These are phyloP conservation scores for Saccharomyces hybrid DNA, from an alignment of 1,139 yeast species.

Conservation along the genomic window DNA sequence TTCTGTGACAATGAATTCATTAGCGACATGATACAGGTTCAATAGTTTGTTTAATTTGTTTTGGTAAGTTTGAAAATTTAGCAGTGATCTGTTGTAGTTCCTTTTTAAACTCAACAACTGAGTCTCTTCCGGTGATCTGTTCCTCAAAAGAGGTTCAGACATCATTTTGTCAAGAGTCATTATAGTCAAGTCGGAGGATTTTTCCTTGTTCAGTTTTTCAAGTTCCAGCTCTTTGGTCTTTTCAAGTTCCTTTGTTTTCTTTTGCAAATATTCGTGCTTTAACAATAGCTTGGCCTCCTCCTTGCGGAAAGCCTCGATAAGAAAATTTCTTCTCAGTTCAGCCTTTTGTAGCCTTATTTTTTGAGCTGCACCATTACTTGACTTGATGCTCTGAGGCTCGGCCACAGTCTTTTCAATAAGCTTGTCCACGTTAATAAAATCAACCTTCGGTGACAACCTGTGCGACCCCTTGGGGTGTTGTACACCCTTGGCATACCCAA, in stretches of 20 bases:
- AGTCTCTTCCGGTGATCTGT: constrained; percentile 61
- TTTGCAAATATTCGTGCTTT: constrained; percentile 34
- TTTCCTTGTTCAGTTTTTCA: constrained; percentile 18
- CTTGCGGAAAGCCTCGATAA: constrained; percentile 54
- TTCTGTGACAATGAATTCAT: constrained; percentile 37
- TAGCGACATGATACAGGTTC: constrained; percentile 65
- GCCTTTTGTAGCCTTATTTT: constrained; percentile 52
- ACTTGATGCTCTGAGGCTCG: constrained; percentile 30
- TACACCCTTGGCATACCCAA: constrained; percentile 69
- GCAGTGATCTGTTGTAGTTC: constrained; percentile 43
- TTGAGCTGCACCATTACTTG: constrained; percentile 42
- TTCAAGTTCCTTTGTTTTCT: constrained; percentile 31
- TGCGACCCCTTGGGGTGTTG: constrained; percentile 63
- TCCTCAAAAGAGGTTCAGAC: constrained; percentile 62
- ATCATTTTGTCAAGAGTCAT: constrained; percentile 72
- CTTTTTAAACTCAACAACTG: constrained; percentile 46
- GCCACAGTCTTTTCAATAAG: constrained; percentile 48
- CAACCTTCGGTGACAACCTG: constrained; percentile 47
- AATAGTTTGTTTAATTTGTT: constrained; percentile 51
- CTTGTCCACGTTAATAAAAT: constrained; percentile 51
- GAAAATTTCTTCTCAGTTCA: constrained; percentile 64
- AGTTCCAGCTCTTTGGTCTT: constrained; percentile 32
- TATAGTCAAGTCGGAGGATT: constrained; percentile 46
- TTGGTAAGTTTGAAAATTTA: constrained; percentile 39
- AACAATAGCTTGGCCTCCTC: constrained; percentile 50